A percentile compares a stretch with the other conserved stretches of the same genome.
Conservation (phyloP, 495 filamentous ascomycete genomes). For the Rostrohypoxylon terebratum region DNA sequence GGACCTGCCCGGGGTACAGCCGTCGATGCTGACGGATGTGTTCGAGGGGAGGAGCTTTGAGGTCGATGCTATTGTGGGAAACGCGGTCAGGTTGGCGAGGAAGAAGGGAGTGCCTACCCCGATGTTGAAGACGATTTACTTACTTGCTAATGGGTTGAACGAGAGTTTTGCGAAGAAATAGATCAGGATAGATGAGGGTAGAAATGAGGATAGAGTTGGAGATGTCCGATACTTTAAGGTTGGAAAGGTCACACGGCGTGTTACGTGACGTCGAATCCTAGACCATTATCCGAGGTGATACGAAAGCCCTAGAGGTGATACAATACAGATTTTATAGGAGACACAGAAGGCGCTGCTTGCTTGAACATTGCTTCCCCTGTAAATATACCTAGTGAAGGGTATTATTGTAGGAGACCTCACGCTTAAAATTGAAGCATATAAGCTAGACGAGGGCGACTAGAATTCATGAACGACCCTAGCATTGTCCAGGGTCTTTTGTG, state of each 20-base stretch:
- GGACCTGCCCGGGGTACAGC: conserved; percentile 52
- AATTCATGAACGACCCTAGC: neutral
- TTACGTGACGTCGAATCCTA: neutral
- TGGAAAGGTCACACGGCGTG: neutral
- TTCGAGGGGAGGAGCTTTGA: conserved; percentile 56
- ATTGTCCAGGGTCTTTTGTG: conserved; percentile 24
- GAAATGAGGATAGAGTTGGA: neutral
- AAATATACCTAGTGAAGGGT: neutral
- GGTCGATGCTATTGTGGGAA: conserved; percentile 67
- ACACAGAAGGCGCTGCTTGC: neutral
- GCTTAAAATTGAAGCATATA: neutral
- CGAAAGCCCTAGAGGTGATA: no score
- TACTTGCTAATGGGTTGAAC: conserved; percentile 49
- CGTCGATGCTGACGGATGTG: conserved; percentile 64
- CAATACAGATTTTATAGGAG: no score
- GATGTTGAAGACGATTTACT: conserved; percentile 60
- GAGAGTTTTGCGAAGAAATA: conserved; percentile 39
- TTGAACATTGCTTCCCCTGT: neutral
- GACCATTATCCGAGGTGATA: neutral
- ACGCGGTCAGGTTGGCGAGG: conserved; percentile 58
- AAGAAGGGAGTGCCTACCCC: conserved; percentile 56
- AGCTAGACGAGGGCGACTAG: neutral
- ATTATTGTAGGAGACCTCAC: neutral
- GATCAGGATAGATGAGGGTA: neutral
- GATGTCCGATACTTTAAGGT: neutral